A percentile compares a stretch with the other conserved stretches of the same genome.
Conservation (phyloP, 2,329 filamentous ascomycete genomes). For the Colletotrichum musae region DNA sequence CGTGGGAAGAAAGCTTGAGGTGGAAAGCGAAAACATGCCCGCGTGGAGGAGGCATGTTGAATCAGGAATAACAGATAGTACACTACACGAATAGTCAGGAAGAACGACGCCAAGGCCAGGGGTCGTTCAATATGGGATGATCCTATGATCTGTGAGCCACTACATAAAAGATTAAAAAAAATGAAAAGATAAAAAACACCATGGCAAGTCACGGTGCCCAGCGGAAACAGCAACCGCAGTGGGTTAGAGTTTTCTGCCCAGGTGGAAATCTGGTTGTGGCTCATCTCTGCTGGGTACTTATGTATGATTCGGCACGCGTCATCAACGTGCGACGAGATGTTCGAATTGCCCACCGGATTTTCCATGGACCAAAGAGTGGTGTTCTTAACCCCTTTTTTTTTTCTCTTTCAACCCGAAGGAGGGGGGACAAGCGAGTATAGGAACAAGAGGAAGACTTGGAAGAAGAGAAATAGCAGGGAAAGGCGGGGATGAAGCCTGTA, state of each 20-base stretch:
- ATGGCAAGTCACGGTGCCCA: not conserved
- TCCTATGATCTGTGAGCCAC: constrained; percentile 38
- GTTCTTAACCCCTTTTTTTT: too few species aligned
- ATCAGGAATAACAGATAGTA: too few species aligned
- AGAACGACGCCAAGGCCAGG: constrained; percentile 9
- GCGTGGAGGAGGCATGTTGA: too few species aligned
- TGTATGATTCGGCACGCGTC: not conserved
- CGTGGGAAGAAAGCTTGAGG: not conserved
- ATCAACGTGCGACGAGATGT: constrained; percentile 27
- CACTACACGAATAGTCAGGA: not conserved
- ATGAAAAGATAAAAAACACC: not conserved
- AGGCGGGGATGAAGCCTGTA: too few species aligned
- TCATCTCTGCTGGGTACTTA: not conserved
- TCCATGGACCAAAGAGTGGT: not conserved
- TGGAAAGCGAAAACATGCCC: too few species aligned
- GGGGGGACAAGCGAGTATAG: too few species aligned
- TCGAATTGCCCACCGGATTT: not conserved
- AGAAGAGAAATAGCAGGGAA: too few species aligned
- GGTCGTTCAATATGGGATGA: constrained; percentile 30
- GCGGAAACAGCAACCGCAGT: not conserved
- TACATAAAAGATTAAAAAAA: not conserved
- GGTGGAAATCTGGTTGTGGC: not conserved
- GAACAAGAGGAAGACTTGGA: too few species aligned
- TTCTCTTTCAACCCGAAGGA: not conserved
- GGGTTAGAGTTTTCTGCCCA: constrained; percentile 10